phyloP scores from a whole-genome alignment of 1,284 basidiomycete genomes.

The Grifola frondosa region DNA sequence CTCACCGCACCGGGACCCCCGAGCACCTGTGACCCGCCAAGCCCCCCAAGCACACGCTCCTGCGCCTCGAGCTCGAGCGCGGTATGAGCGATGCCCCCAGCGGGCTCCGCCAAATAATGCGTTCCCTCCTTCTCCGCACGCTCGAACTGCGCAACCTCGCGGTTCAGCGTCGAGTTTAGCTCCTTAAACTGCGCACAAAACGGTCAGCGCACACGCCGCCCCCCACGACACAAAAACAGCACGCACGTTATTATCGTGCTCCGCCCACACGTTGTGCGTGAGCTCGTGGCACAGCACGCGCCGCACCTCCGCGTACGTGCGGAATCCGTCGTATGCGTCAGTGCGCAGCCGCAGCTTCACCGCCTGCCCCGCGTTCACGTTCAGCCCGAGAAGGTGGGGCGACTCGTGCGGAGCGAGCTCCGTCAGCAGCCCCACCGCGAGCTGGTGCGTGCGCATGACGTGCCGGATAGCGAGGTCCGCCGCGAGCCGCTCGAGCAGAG shows the following conservation, averaged over 20 bases:
- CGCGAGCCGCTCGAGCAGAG: constrained; percentile 54
- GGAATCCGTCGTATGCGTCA: constrained; percentile 68
- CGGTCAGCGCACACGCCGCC: not conserved
- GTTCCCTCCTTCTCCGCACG: constrained; percentile 49
- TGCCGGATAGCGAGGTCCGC: constrained; percentile 69
- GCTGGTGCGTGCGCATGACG: constrained; percentile 66
- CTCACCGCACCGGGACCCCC: constrained; percentile 24
- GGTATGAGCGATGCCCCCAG: constrained; percentile 48
- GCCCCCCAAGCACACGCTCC: constrained; percentile 47
- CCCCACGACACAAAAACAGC: not conserved
- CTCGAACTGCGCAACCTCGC: constrained; percentile 71
- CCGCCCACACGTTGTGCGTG: constrained; percentile 69
- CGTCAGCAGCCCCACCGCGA: constrained; percentile 64
- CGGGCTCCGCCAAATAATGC: constrained; percentile 44
- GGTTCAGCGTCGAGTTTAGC: constrained; percentile 72
- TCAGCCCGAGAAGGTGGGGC: constrained; percentile 69
- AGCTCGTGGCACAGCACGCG: constrained; percentile 76
- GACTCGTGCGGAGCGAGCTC: constrained; percentile 77
- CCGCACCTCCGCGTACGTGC: constrained; percentile 62
- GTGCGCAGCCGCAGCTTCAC: constrained; percentile 72
- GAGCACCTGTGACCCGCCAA: constrained; percentile 35
- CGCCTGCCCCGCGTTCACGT: constrained; percentile 59
- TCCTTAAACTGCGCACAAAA: constrained; percentile 58
- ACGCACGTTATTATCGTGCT: constrained; percentile 72
- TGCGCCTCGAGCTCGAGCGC: constrained; percentile 56